Conservation (phyloP, 108 stramenopile species). For the Conticribra weissflogii region DNA sequence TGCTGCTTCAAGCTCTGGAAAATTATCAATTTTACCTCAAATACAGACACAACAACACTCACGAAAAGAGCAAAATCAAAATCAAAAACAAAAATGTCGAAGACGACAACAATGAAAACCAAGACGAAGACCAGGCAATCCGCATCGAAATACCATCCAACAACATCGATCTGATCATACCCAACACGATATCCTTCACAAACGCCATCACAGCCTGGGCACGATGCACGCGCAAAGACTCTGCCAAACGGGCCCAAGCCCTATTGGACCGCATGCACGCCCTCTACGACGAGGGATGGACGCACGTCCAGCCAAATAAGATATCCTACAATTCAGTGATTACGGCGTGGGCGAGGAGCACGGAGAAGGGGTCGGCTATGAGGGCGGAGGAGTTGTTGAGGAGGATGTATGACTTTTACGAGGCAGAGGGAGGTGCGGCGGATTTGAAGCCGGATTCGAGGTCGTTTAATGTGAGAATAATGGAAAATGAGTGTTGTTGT, state of each 20-base stretch:
- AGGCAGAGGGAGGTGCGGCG: slow-evolving; percentile 8
- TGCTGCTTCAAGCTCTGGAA: slow-evolving; percentile 27
- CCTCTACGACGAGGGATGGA: slow-evolving; percentile 27
- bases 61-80: slow-evolving; percentile 5
- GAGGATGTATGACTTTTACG: slow-evolving; percentile 50
- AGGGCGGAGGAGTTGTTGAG: slow-evolving; percentile 49
- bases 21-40: slow-evolving; percentile 20
- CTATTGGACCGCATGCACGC: slow-evolving; percentile 39
- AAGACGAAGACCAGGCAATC: no score
- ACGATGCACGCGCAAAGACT: slow-evolving; percentile 51
- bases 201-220: slow-evolving; percentile 69
- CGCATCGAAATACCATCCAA: no score
- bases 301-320: slow-evolving; percentile 63
- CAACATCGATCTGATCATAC: slow-evolving; percentile 15
- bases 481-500: neutral
- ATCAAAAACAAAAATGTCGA: neutral
- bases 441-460: slow-evolving; percentile 34
- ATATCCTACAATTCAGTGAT: slow-evolving; percentile 67
- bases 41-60: neutral
- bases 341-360: slow-evolving; percentile 50
- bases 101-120: slow-evolving; percentile 5
- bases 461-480: slow-evolving; percentile 26
- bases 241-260: slow-evolving; percentile 44
- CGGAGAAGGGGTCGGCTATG: slow-evolving; percentile 20
- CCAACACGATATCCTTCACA: slow-evolving; percentile 51